Evolutionary conservation across 108 stramenopile genomes (phyloP), one percentile per base, ranked within the genome.

Genomic region (Discostella pseudostelligera): DNA sequence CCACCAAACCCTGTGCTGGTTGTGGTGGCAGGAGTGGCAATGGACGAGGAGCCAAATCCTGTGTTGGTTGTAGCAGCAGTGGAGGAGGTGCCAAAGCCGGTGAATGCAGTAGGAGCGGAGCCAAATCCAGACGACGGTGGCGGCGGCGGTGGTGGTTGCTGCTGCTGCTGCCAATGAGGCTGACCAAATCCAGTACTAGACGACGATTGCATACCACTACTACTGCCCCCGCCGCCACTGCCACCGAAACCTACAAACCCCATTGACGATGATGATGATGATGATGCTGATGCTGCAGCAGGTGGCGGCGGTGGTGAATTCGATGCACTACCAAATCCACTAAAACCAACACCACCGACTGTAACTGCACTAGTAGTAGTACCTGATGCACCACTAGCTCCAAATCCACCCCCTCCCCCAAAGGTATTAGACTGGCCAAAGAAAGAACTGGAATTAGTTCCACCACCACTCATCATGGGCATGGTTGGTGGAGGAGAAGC

Each of bases 161-260:
- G 53, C 11, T 54, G 53, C 53, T 54, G 53, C 16, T 54, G 53
- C 53, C 16, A 16, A 3, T 54, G 53, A 2, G 12, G 53, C 12
- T 54, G 12, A 14, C 32, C 29, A 29, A 35, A 35, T 35, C 24
- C 24, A 6, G 49, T 25, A 9, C 49, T 25, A 9, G 32, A 32
- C 3, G 32, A 32, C 5, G 32, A 32, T 32, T 32, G 32, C 5
- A 5, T 32, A 32, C 32, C 32, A 32, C 32, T 32, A 5, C 32
- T 5, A 32, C 32, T 32, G 32, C 32, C 32, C 3, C 32, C 5
- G 3, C 51, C 51, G 1, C 51, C 51, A 26, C 51, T 22, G 51
- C 51, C 51, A 0, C 64, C 64, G 21, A 50, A 50, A 25, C 49
- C 49, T 6, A 24, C 49, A 20, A 50, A 25, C 49, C 49, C 49